Conservation (phyloP, 495 filamentous ascomycete species). For the Glutinoglossum americanum region DNA sequence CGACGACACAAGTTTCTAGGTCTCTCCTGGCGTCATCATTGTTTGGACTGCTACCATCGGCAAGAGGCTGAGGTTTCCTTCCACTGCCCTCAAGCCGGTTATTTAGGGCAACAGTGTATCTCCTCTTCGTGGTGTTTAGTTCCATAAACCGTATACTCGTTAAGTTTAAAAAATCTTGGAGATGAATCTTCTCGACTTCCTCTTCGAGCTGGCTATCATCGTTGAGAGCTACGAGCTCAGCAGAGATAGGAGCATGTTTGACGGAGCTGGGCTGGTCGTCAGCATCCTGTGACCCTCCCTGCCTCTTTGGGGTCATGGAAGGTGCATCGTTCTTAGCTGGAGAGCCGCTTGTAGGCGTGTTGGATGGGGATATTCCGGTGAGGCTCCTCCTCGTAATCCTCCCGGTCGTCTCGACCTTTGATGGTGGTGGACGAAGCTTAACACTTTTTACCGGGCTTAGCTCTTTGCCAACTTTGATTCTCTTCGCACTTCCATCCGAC, state of each 20-base stretch:
- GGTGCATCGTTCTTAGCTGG: constrained; percentile 29
- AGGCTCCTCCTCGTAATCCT: constrained; percentile 23
- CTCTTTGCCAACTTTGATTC: constrained; percentile 39
- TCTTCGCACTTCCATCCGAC: constrained; percentile 36
- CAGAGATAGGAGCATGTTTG: constrained; percentile 23
- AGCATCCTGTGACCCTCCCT: constrained; percentile 16
- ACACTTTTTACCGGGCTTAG: constrained; percentile 62
- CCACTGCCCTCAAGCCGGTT: constrained; percentile 20
- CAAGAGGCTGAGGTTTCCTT: neutral
- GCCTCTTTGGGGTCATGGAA: constrained; percentile 12
- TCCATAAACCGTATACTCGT: constrained; percentile 97
- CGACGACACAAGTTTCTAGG: constrained; percentile 17
- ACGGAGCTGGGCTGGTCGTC: constrained; percentile 19
- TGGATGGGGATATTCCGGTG: constrained; percentile 8
- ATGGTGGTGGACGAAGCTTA: constrained; percentile 39
- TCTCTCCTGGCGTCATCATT: constrained; percentile 19
- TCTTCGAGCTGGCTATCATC: constrained; percentile 15
- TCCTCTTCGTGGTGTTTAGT: constrained; percentile 70
- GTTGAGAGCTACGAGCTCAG: constrained; percentile 16
- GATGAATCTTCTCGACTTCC: constrained; percentile 40
- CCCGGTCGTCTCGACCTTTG: constrained; percentile 38
- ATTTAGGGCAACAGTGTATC: constrained; percentile 54
- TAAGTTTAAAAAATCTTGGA: constrained; percentile 86
- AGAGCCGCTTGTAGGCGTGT: constrained; percentile 23
- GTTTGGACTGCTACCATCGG: constrained; percentile 16